phyloP scores from a whole-genome alignment of 1,139 yeast species.

The Pichia sp. region DNA sequence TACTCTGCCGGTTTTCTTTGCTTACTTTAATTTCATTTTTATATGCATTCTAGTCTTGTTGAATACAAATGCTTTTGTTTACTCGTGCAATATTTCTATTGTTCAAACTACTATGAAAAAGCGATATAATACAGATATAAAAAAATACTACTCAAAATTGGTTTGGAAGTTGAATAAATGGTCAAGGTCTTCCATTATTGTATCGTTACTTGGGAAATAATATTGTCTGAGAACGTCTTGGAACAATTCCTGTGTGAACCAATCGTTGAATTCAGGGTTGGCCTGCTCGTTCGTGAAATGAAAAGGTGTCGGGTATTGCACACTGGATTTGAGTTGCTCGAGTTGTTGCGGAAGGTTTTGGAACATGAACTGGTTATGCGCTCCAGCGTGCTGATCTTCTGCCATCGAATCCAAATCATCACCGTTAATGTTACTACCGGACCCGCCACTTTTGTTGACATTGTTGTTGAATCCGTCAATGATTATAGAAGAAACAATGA shows the following conservation, averaged over 20 bases:
- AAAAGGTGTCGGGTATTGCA: conserved; percentile 15
- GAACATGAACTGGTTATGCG: conserved; percentile 7
- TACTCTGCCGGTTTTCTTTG: background rate
- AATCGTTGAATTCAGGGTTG: conserved; percentile 22
- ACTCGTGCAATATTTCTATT: no score
- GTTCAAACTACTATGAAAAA: background rate
- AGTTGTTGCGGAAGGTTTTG: conserved; percentile 13
- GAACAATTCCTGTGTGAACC: conserved; percentile 25
- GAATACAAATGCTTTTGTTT: no score
- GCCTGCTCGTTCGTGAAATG: background rate
- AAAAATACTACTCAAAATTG: background rate
- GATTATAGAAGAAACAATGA: conserved; percentile 21
- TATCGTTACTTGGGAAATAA: conserved; percentile 17
- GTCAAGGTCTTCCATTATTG: conserved; percentile 1
- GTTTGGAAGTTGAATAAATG: conserved; percentile 1
- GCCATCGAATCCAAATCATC: background rate
- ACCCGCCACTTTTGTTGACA: background rate
- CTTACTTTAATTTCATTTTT: background rate
- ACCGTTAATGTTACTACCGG: background rate
- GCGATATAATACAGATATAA: background rate
- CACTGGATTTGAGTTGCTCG: conserved; percentile 16
- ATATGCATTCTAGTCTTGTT: background rate
- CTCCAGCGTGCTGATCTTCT: background rate
- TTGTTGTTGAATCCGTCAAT: conserved; percentile 17
- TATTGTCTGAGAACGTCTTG: conserved; percentile 23